Evolutionary conservation across 1,284 basidiomycete genomes (phyloP).

Genomic region (Amanita bisporigera): DNA sequence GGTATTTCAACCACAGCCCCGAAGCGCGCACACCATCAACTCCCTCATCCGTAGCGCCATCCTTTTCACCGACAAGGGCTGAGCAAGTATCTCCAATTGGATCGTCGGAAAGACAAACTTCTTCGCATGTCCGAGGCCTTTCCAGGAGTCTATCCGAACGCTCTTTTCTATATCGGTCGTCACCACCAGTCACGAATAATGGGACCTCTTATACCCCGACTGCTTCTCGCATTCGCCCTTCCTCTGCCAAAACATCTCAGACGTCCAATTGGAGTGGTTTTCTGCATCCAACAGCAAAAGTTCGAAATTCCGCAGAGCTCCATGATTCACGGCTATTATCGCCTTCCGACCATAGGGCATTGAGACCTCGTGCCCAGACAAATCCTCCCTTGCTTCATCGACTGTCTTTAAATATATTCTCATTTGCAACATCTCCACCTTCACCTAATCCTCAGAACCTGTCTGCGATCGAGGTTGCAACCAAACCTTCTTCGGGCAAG

Average conservation of each 20-base stretch:
- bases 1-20: slow-evolving; percentile 14
- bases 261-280: neutral
- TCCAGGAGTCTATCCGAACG: slow-evolving; percentile 60
- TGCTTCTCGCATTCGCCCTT: neutral
- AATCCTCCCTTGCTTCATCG: slow-evolving; percentile 74
- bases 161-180: slow-evolving; percentile 29
- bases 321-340: slow-evolving; percentile 19
- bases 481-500: slow-evolving; percentile 12
- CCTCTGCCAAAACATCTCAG: neutral
- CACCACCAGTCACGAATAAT: slow-evolving; percentile 21
- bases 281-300: neutral
- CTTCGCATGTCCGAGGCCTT: slow-evolving; percentile 47
- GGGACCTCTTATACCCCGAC: slow-evolving; percentile 6
- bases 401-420: slow-evolving; percentile 71
- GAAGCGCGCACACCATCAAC: slow-evolving; percentile 54
- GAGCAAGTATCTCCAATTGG: slow-evolving; percentile 34
- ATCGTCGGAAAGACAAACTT: slow-evolving; percentile 23
- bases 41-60: slow-evolving; percentile 54
- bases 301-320: neutral
- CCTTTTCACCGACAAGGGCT: slow-evolving; percentile 44
- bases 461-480: neutral
- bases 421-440: slow-evolving; percentile 50
- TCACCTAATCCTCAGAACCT: slow-evolving; percentile 25
- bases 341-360: slow-evolving; percentile 18
- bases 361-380: slow-evolving; percentile 65